Evolutionary conservation across 768 basidiomycete species (phyloP).

Genomic region (Amanita phalloides): DNA sequence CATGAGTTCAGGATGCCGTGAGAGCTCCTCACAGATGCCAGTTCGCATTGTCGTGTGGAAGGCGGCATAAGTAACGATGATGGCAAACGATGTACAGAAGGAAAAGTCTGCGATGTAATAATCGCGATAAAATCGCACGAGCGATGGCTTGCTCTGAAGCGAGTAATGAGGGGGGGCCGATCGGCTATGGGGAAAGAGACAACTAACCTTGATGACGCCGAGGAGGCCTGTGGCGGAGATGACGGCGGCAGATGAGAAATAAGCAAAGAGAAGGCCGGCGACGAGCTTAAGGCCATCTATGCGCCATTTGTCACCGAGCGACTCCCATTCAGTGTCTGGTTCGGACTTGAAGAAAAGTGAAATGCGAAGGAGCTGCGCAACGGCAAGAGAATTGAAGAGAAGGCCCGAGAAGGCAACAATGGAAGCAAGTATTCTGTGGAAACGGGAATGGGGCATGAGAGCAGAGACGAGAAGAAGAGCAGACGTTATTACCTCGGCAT

Average conservation of each 20-base stretch:
- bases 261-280: conserved; percentile 53
- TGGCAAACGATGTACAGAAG: conserved; percentile 51
- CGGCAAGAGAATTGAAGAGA: conserved; percentile 11
- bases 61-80: conserved; percentile 45
- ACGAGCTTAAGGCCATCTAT: conserved; percentile 38
- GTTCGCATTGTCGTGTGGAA: conserved; percentile 46
- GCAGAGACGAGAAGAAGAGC: background rate
- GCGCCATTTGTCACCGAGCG: conserved; percentile 15
- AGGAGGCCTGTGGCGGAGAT: conserved; percentile 56
- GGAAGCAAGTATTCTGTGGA: conserved; percentile 17
- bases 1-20: conserved; percentile 66
- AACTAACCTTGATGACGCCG: conserved; percentile 58
- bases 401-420: conserved; percentile 17
- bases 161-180: background rate
- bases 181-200: background rate
- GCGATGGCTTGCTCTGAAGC: conserved; percentile 44
- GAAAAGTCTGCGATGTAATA: conserved; percentile 73
- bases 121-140: conserved; percentile 74
- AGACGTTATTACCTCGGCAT: conserved; percentile 1
- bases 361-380: conserved; percentile 14
- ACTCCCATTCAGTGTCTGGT: conserved; percentile 10
- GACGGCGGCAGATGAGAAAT: conserved; percentile 54
- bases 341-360: conserved; percentile 14
- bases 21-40: conserved; percentile 63
- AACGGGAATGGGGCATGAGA: background rate